phyloP scores from a whole-genome alignment of 768 basidiomycete genomes.

The Cubamyces lactineus region DNA sequence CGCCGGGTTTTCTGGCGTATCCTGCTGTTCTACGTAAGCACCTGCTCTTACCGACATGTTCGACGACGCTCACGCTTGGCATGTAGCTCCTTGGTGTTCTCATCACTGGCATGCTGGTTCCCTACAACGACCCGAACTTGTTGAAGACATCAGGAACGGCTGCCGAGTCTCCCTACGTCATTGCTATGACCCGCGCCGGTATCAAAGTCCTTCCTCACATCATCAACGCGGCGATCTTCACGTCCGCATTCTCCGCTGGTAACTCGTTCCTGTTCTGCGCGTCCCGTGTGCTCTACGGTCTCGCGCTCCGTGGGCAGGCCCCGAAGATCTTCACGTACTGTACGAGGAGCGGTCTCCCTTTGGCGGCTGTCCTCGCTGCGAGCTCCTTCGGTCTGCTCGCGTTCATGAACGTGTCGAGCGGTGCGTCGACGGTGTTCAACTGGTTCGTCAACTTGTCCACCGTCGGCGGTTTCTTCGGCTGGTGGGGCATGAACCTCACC shows the following conservation, averaged over 20 bases:
- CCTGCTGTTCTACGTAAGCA: constrained; percentile 69
- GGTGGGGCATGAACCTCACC: constrained; percentile 70
- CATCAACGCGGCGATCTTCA: constrained; percentile 73
- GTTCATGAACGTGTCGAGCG: constrained; percentile 68
- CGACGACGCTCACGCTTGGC: background rate
- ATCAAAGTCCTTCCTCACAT: constrained; percentile 57
- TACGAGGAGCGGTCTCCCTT: constrained; percentile 55
- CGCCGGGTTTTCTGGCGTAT: constrained; percentile 82
- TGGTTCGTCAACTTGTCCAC: constrained; percentile 76
- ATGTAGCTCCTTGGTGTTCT: constrained; percentile 67
- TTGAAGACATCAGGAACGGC: constrained; percentile 61
- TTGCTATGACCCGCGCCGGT: constrained; percentile 74
- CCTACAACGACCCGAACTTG: constrained; percentile 61
- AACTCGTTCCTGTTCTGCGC: constrained; percentile 65
- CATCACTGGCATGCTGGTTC: constrained; percentile 80
- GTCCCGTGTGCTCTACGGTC: constrained; percentile 46
- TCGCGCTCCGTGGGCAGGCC: constrained; percentile 44
- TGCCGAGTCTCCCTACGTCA: constrained; percentile 83
- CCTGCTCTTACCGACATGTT: background rate
- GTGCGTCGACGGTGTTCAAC: constrained; percentile 60
- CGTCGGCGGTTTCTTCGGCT: constrained; percentile 68
- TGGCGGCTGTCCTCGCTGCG: constrained; percentile 34
- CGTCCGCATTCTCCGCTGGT: constrained; percentile 72
- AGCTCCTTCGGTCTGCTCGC: constrained; percentile 49
- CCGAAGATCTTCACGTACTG: constrained; percentile 49